Evolutionary conservation across 1,284 basidiomycete species (phyloP).

Genomic region (Hypsizygus ulmarius): DNA sequence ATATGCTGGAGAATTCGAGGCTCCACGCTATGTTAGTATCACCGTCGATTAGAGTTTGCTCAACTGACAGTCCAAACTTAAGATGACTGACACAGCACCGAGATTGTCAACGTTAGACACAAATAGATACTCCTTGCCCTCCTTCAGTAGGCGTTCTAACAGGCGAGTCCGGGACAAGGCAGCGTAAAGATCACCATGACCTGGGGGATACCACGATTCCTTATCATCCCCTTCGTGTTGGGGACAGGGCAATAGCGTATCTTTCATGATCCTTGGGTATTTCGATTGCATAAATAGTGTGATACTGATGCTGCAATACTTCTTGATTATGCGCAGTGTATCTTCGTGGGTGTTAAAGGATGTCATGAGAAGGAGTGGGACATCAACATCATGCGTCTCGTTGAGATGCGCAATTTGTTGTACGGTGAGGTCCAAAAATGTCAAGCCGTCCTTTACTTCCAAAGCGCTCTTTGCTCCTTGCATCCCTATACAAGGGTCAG

Average conservation of each 20-base stretch:
- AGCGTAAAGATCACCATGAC: constrained; percentile 96
- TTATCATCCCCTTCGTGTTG: constrained; percentile 86
- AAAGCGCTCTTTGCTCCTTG: constrained; percentile 89
- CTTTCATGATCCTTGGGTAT: constrained; percentile 96
- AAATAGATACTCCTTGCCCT: constrained; percentile 98
- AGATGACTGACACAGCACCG: constrained; percentile 85
- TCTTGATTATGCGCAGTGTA: constrained; percentile 96
- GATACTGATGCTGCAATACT: constrained; percentile 95
- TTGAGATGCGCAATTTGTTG: constrained; percentile 92
- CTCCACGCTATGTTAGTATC: constrained; percentile 56
- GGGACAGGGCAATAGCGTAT: constrained; percentile 88
- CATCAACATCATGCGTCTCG: constrained; percentile 70
- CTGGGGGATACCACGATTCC: constrained; percentile 96
- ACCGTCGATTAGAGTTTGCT: constrained; percentile 7
- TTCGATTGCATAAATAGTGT: constrained; percentile 96
- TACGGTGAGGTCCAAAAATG: constrained; percentile 95
- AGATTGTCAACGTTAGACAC: constrained; percentile 99
- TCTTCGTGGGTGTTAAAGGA: constrained; percentile 99
- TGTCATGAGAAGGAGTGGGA: constrained; percentile 98
- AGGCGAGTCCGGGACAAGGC: constrained; percentile 94
- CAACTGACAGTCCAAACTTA: constrained; percentile 18
- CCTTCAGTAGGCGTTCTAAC: constrained; percentile 89
- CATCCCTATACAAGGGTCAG: constrained; percentile 56
- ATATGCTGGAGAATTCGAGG: constrained; percentile 85
- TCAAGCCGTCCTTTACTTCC: constrained; percentile 95